Conservation (phyloP, 495 filamentous ascomycete species). For the Paragyromitra xinjiangensis region DNA sequence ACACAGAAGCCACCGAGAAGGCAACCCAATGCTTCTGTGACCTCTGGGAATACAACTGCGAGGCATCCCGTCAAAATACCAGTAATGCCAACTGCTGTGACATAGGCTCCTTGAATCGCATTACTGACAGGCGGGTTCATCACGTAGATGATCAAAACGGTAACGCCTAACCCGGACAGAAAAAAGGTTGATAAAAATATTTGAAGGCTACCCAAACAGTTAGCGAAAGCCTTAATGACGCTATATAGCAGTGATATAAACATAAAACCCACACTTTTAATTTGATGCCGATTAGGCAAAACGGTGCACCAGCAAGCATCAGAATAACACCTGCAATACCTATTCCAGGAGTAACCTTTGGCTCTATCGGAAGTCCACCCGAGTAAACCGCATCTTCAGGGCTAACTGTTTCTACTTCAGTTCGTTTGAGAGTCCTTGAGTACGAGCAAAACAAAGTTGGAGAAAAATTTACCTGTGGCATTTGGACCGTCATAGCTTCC, state of each 20-base stretch:
- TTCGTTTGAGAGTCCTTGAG: background rate
- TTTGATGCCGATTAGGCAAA: constrained; percentile 83
- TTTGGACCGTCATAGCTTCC: constrained; percentile 24
- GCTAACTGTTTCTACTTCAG: constrained; percentile 29
- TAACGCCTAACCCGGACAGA: constrained; percentile 75
- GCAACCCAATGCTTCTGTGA: constrained; percentile 87
- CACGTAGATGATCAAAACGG: constrained; percentile 88
- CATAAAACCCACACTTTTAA: constrained; percentile 68
- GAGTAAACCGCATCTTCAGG: constrained; percentile 39
- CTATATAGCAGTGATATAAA: background rate
- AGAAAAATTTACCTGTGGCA: background rate
- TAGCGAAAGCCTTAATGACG: background rate
- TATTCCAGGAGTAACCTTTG: constrained; percentile 79
- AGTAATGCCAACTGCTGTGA: constrained; percentile 80
- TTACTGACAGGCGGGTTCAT: constrained; percentile 80
- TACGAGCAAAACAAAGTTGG: background rate
- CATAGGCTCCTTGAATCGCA: constrained; percentile 85
- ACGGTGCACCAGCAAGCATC: constrained; percentile 71
- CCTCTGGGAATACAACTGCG: constrained; percentile 80
- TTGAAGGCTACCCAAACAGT: constrained; percentile 65
- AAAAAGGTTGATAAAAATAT: constrained; percentile 83
- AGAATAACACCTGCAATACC: constrained; percentile 81
- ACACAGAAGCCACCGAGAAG: constrained; percentile 86
- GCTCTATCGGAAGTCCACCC: constrained; percentile 71
- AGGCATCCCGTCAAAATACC: constrained; percentile 79